A percentile compares a stretch with the other conserved stretches of the same genome.
Conservation (phyloP, 2,329 filamentous ascomycete genomes). For the Apiospora arundinis region DNA sequence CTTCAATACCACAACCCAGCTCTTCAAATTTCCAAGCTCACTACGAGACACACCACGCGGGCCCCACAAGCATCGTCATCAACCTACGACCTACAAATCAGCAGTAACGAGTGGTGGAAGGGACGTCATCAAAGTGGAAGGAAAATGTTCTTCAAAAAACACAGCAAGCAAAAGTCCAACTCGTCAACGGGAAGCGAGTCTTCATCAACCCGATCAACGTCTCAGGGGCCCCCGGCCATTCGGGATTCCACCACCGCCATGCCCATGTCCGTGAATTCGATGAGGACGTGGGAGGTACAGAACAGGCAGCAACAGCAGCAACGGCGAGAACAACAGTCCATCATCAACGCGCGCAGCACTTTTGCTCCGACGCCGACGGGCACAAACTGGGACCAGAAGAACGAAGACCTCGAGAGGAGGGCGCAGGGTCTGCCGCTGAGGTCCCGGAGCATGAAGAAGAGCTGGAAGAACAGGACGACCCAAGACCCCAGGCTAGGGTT, state of each 20-base stretch:
- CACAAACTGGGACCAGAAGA: slow-evolving; percentile 18
- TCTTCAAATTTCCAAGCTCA: not conserved
- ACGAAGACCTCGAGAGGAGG: not conserved
- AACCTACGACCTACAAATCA: not conserved
- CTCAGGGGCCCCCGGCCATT: not conserved
- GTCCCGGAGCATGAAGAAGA: not conserved
- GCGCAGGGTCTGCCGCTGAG: not conserved
- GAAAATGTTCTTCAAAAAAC: slow-evolving; percentile 7
- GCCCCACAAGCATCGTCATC: slow-evolving; percentile 4
- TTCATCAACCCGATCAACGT: not conserved
- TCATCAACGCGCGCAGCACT: not conserved
- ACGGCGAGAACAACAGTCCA: not conserved
- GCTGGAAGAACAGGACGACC: slow-evolving; percentile 17
- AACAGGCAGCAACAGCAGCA: not conserved
- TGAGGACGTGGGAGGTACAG: slow-evolving; percentile 9
- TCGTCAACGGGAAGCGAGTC: not conserved
- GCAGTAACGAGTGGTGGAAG: slow-evolving; percentile 3
- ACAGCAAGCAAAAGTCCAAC: not conserved
- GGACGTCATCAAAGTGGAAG: not conserved
- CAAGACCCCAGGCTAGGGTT: slow-evolving; percentile 5
- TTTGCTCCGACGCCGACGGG: slow-evolving; percentile 16
- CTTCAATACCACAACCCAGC: no score
- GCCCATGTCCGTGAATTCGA: not conserved
- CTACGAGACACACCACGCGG: no score
- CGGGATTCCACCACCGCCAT: slow-evolving; percentile 7